Base-by-base conservation (phyloP, 2,329 filamentous ascomycete genomes). In the Simplicillium sp. region DNA sequence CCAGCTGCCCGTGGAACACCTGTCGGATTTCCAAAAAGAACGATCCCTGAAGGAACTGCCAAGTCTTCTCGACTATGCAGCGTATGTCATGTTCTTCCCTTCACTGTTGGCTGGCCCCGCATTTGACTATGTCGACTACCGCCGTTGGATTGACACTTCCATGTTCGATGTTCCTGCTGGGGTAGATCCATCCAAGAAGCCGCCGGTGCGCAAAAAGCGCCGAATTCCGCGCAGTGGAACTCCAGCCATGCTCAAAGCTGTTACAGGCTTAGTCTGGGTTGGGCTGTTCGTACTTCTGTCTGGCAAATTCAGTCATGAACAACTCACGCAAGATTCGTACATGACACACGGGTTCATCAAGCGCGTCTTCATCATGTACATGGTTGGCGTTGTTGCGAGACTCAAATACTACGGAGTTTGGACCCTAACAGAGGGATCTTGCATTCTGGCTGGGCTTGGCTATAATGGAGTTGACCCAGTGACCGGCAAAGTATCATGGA, bases 391-490 rank as follows among this genome's bases (percentile, higher is more conserved):
- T 35, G 84, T 85, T 2, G 73, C 84, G 5, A 80, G 92, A 16
- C 77, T 86, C 54, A 98, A 98, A 66, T 98, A 96, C 66, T 98
- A 98, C 54, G 92, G 88, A 29, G 88, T 95, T 4, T 98, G 92
- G 92, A 81, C 79, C 32, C 64, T 98, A 50, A 89, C 90, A 0
- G 92, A 98, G 61, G 92, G 92, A 14, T 81, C 90, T 14, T 98
- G 92, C 56, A 96, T 98, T 47, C 75, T 98, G 14, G 82, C 87
- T 8, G 92, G 92, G 5, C 77, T 98, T 49, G 92, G 92, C 34
- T 98, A 92, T 65, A 95, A 95, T 54, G 90, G 92, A 28, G 72
- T 98, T 14, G 88, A 98, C 55, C 78, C 85, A 3, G 75, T 77
- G 41, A 90, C 87, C 0, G 88, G 87, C 43, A 87, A 85, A 56